Evolutionary conservation across 2,329 filamentous ascomycete genomes (phyloP).

Genomic region (Fusarium tanahbumbuense): DNA sequence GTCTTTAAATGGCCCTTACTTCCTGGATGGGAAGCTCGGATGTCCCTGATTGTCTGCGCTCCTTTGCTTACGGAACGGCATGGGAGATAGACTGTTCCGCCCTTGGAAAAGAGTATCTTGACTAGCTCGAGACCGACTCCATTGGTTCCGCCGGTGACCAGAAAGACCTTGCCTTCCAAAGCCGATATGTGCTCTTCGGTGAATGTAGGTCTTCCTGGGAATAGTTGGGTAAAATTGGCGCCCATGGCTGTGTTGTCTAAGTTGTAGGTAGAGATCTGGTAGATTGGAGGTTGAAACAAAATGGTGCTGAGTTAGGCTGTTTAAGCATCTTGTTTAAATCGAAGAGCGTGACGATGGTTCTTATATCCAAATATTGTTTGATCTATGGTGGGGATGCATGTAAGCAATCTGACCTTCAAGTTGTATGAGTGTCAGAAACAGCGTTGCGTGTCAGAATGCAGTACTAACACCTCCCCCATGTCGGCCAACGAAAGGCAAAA

Average conservation of each 20-base stretch:
- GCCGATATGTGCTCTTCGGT: slow-evolving; percentile 34
- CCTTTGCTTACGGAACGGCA: not conserved
- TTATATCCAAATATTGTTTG: not conserved
- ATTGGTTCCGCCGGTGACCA: not conserved
- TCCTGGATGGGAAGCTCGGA: not conserved
- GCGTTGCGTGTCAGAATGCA: not conserved
- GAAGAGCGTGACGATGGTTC: rapidly evolving
- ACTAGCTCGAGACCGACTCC: not conserved
- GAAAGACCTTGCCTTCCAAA: not conserved
- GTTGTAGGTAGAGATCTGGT: rapidly evolving
- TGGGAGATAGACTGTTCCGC: not conserved
- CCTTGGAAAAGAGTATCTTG: not conserved
- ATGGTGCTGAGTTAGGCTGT: too few species aligned
- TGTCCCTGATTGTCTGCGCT: not conserved
- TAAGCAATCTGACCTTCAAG: not conserved
- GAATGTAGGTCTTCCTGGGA: slow-evolving; percentile 40
- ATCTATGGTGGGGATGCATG: not conserved
- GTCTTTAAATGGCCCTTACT: not conserved
- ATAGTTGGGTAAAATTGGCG: slow-evolving; percentile 12
- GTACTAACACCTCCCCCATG: not conserved
- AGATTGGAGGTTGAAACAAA: too few species aligned
- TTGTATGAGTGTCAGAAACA: not conserved
- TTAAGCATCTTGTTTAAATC: rapidly evolving
- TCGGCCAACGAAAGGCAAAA: not conserved
- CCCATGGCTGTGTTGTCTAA: not conserved